Evolutionary conservation across 805 yeast species (phyloP).

Genomic region (Starmerella potacharoeniae): DNA sequence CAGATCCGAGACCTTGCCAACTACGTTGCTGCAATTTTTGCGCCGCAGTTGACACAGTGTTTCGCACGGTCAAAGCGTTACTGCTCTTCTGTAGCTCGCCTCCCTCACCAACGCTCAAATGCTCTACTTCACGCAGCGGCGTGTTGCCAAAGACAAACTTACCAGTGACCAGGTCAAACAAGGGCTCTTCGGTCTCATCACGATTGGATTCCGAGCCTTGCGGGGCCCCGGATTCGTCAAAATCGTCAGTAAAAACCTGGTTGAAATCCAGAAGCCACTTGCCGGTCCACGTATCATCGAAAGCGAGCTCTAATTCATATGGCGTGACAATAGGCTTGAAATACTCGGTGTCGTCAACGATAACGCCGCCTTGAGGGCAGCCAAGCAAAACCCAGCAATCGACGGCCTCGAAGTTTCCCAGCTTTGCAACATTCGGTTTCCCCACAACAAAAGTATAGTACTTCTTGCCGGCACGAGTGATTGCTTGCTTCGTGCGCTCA

Average conservation of each 20-base stretch:
- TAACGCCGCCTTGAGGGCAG: slow-evolving; percentile 87
- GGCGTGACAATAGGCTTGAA: slow-evolving; percentile 91
- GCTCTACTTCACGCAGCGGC: slow-evolving; percentile 60
- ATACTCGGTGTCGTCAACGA: slow-evolving; percentile 64
- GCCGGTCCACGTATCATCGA: slow-evolving; percentile 82
- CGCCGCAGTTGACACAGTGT: slow-evolving; percentile 85
- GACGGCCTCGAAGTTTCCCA: slow-evolving; percentile 89
- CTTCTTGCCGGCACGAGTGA: slow-evolving; percentile 72
- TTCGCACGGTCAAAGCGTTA: slow-evolving; percentile 47
- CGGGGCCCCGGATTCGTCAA: slow-evolving; percentile 16
- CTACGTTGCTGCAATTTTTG: slow-evolving; percentile 51
- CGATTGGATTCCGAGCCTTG: slow-evolving; percentile 24
- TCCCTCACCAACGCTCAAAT: slow-evolving; percentile 47
- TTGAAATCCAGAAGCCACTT: slow-evolving; percentile 81
- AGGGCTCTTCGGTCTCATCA: slow-evolving; percentile 54
- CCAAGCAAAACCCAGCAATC: slow-evolving; percentile 94
- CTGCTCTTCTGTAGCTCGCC: slow-evolving; percentile 21
- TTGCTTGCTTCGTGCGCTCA: slow-evolving; percentile 46
- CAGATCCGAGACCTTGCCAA: slow-evolving; percentile 92
- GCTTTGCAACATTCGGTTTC: slow-evolving; percentile 91
- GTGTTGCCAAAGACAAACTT: slow-evolving; percentile 52
- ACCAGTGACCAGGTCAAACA: slow-evolving; percentile 84
- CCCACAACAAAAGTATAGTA: slow-evolving; percentile 94
- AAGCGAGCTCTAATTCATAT: slow-evolving; percentile 73
- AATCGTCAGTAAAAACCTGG: slow-evolving; percentile 33